Evolutionary conservation across 257 asterid species (phyloP), one percentile per base, ranked within the genome.

Genomic region (Nicotiana attenuata): DNA sequence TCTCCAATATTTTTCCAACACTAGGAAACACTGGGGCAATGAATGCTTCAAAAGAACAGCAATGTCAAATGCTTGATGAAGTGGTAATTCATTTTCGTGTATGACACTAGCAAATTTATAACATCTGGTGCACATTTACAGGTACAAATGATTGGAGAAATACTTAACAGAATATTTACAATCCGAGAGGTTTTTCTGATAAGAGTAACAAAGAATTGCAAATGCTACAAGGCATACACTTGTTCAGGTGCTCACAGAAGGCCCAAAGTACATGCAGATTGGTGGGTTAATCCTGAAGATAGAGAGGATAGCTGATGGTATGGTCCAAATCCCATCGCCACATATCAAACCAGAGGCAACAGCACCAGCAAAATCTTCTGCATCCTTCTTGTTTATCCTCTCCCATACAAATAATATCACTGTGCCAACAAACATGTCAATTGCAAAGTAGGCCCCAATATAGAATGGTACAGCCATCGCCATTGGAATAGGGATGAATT

Each of bases 381-480:
- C 89, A 22, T 87, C 94, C 85, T 90, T 90, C 84, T 88, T 88
- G 31, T 93, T 92, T 17, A 96, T 28, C 85, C 89, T 83, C 89
- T 95, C 98, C 99, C 99, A 92, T 1, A 96, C 84, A 10, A 91
- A 95, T 83, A 96, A 80, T 64, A 93, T 93, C 77, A 92, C 92
- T 0, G 98, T 93, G 11, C 99, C 98, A 56, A 93, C 90, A 85
- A 93, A 96, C 99, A 96, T 96, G 86, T 96, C 99, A 0, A 96
- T 92, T 1, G 97, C 98, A 87, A 96, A 96, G 85, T 96, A 93
- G 8, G 99, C 99, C 50, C 99, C 98, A 16, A 96, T 91, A 69
- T 93, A 96, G 80, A 96, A 96, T 7, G 99, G 99, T 59, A 93
- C 96, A 0, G 98, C 96, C 98, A 96, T 92, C 1, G 98, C 99